Evolutionary conservation across 2,329 filamentous ascomycete genomes (phyloP).

Genomic region (Berkeleyomyces rouxiae): DNA sequence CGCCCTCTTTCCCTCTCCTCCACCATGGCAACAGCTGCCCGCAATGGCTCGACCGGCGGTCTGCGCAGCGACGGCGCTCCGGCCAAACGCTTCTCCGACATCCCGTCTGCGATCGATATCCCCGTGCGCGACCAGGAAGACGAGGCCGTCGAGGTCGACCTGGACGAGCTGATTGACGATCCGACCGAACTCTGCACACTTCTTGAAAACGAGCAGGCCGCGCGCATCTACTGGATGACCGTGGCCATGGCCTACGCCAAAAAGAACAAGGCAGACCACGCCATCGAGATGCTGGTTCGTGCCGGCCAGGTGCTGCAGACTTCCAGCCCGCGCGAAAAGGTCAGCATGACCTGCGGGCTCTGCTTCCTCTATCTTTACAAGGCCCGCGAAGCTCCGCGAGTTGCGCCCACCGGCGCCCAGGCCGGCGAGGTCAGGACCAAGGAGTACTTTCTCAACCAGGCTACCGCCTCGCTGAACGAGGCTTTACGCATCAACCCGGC

Average conservation of each 20-base stretch:
- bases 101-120: conserved; percentile 49
- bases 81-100: conserved; percentile 46
- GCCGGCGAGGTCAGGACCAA: conserved; percentile 71
- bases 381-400: conserved; percentile 58
- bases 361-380: conserved; percentile 89
- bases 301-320: conserved; percentile 55
- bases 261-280: conserved; percentile 79
- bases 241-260: conserved; percentile 94
- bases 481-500: conserved; percentile 87
- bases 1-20: background rate
- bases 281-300: conserved; percentile 55
- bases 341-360: conserved; percentile 67
- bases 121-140: conserved; percentile 50
- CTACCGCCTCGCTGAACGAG: conserved; percentile 86
- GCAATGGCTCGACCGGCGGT: conserved; percentile 29
- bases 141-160: conserved; percentile 77
- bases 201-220: conserved; percentile 83
- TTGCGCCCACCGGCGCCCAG: conserved; percentile 40
- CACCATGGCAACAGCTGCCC: conserved; percentile 15
- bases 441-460: conserved; percentile 77
- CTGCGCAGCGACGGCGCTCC: conserved; percentile 22
- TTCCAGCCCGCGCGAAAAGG: conserved; percentile 61
- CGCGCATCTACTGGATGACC: conserved; percentile 94
- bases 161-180: conserved; percentile 82
- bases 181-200: conserved; percentile 88